Evolutionary conservation across 2,329 filamentous ascomycete species (phyloP).

Genomic region (Pseudogymnoascus sp.): DNA sequence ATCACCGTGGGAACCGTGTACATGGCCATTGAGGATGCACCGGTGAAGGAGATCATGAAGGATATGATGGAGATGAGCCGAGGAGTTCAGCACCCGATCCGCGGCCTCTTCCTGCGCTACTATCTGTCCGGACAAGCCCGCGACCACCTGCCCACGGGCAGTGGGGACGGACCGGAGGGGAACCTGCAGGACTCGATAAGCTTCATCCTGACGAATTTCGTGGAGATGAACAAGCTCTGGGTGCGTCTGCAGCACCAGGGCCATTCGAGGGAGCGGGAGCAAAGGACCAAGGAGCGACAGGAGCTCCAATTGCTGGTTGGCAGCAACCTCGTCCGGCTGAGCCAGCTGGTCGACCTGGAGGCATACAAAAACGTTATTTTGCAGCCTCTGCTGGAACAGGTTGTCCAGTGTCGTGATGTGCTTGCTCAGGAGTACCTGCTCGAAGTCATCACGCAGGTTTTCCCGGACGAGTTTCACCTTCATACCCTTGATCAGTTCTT

Average conservation of each 20-base stretch:
- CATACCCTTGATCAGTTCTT: slow-evolving; percentile 94
- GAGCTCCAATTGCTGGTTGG: slow-evolving; percentile 93
- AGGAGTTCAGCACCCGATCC: slow-evolving; percentile 92
- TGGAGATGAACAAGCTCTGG: slow-evolving; percentile 99
- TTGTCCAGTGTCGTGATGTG: slow-evolving; percentile 95
- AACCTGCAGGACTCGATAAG: slow-evolving; percentile 96
- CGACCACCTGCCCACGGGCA: slow-evolving; percentile 74
- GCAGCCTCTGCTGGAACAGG: slow-evolving; percentile 83
- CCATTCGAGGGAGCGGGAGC: slow-evolving; percentile 87
- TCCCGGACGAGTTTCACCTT: slow-evolving; percentile 96
- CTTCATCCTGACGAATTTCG: slow-evolving; percentile 96
- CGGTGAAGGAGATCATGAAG: slow-evolving; percentile 99
- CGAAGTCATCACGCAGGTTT: slow-evolving; percentile 97
- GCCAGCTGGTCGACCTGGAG: slow-evolving; percentile 90
- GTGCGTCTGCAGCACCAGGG: slow-evolving; percentile 95
- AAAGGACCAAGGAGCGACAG: slow-evolving; percentile 86
- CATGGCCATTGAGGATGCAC: slow-evolving; percentile 96
- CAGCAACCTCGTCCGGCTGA: slow-evolving; percentile 90
- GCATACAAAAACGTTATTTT: slow-evolving; percentile 88
- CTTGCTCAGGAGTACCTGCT: slow-evolving; percentile 94
- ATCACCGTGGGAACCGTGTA: slow-evolving; percentile 98
- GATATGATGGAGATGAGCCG: slow-evolving; percentile 99
- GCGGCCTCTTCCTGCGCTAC: slow-evolving; percentile 89
- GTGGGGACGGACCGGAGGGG: slow-evolving; percentile 83
- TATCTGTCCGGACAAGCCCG: slow-evolving; percentile 92